Evolutionary conservation across 75 land plant species (phyloP), one percentile per base, ranked within the genome.

Genomic region (Pinus albicaulis): DNA sequence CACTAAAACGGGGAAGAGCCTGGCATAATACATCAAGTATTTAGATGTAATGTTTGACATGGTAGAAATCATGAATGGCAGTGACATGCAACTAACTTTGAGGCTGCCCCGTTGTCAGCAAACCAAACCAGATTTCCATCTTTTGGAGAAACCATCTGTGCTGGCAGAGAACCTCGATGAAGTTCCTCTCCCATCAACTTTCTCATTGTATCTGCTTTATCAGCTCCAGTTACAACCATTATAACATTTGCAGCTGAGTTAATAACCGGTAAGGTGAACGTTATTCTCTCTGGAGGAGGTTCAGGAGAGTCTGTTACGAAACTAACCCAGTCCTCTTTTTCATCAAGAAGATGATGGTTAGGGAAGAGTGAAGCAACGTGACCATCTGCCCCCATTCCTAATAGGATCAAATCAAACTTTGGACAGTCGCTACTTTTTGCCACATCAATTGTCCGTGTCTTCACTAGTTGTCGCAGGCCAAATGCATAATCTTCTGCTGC

Each of bases 381-480:
- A 15, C 98, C 98, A 82, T 94, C 90, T 24, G 90, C 94, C 0
- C 98, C 98, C 88, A 94, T 90, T 13, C 98, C 98, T 31, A 94
- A 66, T 19, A 92, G 82, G 79, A 88, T 85, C 41, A 92, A 81
- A 80, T 92, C 95, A 76, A 92, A 92, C 55, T 79, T 83, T 14
- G 95, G 95, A 44, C 77, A 84, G 15, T 85, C 86, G 74, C 57
- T 82, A 55, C 71, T 70, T 41, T 79, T 20, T 68, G 83, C 78
- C 5, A 72, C 23, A 57, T 71, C 74, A 13, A 86, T 31, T 59
- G 81, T 74, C 22, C 74, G 41, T 10, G 28, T 76, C 20, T 75
- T 72, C 1, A 81, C 82, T 65, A 88, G 77, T 59, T 90, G 88
- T 72, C 74, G 87, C 68, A 93, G 76, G 52, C 88, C 69, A 53